Percentiles rank a stretch among this genome's conserved stretches.
Conservation (phyloP, 768 basidiomycete species). For the Galerina sulciceps region DNA sequence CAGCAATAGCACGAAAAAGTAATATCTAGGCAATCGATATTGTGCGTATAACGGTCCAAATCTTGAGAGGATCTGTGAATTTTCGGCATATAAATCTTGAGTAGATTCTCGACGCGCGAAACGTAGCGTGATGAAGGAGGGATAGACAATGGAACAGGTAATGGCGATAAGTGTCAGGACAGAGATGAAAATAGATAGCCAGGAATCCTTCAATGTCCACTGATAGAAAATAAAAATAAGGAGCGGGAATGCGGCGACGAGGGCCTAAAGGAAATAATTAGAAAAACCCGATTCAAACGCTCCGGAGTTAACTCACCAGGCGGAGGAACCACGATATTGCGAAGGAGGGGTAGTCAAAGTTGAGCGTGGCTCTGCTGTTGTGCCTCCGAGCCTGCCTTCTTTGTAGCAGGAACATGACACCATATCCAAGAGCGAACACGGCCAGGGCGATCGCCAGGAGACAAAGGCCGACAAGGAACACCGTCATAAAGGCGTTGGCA, state of each 20-base stretch:
- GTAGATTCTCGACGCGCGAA: slow-evolving; percentile 36
- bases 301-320: slow-evolving; percentile 49
- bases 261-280: slow-evolving; percentile 40
- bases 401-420: slow-evolving; percentile 37
- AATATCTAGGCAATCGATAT: slow-evolving; percentile 70
- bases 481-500: slow-evolving; percentile 88
- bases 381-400: slow-evolving; percentile 18
- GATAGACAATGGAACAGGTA: slow-evolving; percentile 50
- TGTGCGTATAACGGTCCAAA: slow-evolving; percentile 68
- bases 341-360: slow-evolving; percentile 47
- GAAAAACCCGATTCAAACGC: slow-evolving; percentile 2
- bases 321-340: slow-evolving; percentile 67
- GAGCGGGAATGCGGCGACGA: slow-evolving; percentile 72
- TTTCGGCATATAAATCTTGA: slow-evolving; percentile 32
- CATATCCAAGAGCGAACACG: slow-evolving; percentile 57
- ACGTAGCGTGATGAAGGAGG: slow-evolving; percentile 53
- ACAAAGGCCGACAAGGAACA: slow-evolving; percentile 78
- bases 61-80: slow-evolving; percentile 39
- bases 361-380: slow-evolving; percentile 18
- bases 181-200: slow-evolving; percentile 82
- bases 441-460: slow-evolving; percentile 62
- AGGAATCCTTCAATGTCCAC: slow-evolving; percentile 90
- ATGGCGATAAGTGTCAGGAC: slow-evolving; percentile 66
- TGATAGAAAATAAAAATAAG: slow-evolving; percentile 84
- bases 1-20: slow-evolving; percentile 65